Percentiles rank a stretch among this genome's conserved stretches.
These are phyloP conservation scores for Eragrostis curvula DNA, from an alignment of 176 grass and related monocot species.

Conservation along the genomic window DNA sequence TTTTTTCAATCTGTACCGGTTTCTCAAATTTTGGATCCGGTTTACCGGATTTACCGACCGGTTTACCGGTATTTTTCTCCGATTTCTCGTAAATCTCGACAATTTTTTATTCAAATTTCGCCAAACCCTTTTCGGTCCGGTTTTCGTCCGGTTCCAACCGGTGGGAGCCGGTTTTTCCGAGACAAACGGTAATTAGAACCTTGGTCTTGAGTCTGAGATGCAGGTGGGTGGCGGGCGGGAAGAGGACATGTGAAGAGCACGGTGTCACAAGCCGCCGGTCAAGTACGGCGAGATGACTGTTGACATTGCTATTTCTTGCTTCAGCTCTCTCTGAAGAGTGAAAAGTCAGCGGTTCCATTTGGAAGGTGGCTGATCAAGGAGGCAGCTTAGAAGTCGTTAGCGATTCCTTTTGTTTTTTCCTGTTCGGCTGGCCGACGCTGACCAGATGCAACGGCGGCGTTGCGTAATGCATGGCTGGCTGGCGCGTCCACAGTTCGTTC, in stretches of 20 bases:
- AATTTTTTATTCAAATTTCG: too few species aligned
- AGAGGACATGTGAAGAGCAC: neutral
- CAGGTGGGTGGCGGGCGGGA: neutral
- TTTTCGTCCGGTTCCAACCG: too few species aligned
- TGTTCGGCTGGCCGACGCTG: conserved; percentile 28
- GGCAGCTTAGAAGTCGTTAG: conserved; percentile 35
- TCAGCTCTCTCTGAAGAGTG: neutral
- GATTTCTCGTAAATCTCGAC: too few species aligned
- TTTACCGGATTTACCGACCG: too few species aligned
- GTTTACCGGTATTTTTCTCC: too few species aligned
- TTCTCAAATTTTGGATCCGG: too few species aligned
- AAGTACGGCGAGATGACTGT: conserved; percentile 26
- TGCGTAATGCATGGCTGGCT: neutral
- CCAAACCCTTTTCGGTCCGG: too few species aligned
- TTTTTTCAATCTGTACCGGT: too few species aligned
- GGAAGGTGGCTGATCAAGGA: neutral
- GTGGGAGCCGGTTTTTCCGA: too few species aligned
- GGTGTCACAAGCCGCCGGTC: conserved; percentile 44
- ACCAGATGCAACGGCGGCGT: neutral
- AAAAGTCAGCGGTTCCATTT: conserved; percentile 36
- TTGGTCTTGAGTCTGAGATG: too few species aligned
- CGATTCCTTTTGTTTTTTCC: neutral
- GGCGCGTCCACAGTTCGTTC: conserved; percentile 1
- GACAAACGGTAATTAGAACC: too few species aligned
- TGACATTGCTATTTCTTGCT: neutral